Evolutionary conservation across 2,329 filamentous ascomycete species (phyloP).

Genomic region (Metarhizium anisopliae): DNA sequence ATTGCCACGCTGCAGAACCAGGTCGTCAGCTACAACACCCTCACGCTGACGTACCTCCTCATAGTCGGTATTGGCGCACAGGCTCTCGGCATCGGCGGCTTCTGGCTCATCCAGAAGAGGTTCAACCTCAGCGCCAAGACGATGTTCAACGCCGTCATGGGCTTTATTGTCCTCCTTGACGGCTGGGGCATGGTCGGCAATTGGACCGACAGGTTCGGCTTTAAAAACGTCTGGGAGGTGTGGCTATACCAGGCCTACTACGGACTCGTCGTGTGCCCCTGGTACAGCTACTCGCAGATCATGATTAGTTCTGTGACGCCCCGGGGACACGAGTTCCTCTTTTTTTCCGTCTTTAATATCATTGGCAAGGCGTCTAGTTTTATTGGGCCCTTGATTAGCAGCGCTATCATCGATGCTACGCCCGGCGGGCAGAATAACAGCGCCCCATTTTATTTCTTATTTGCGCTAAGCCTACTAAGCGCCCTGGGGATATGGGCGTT

Average conservation of each 20-base stretch:
- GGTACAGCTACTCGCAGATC: constrained; percentile 63
- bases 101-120: constrained; percentile 53
- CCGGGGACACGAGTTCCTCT: constrained; percentile 59
- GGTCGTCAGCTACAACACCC: constrained; percentile 55
- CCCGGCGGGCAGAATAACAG: constrained; percentile 45
- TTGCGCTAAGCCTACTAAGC: constrained; percentile 47
- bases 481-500: constrained; percentile 43
- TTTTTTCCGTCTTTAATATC: constrained; percentile 61
- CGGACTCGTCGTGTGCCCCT: constrained; percentile 58
- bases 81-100: constrained; percentile 51
- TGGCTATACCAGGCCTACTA: constrained; percentile 46
- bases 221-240: constrained; percentile 36
- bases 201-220: constrained; percentile 34
- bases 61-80: constrained; percentile 58
- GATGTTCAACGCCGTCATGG: constrained; percentile 58
- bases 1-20: constrained; percentile 57
- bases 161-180: constrained; percentile 52
- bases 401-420: constrained; percentile 57
- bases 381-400: constrained; percentile 60
- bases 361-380: constrained; percentile 61
- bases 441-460: constrained; percentile 59
- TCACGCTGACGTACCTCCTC: constrained; percentile 56
- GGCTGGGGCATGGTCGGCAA: constrained; percentile 38
- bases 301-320: constrained; percentile 64
- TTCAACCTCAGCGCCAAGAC: constrained; percentile 52